phyloP scores from a whole-genome alignment of 371 early-diverging fungal genomes.

The Saksenaea oblongispora region DNA sequence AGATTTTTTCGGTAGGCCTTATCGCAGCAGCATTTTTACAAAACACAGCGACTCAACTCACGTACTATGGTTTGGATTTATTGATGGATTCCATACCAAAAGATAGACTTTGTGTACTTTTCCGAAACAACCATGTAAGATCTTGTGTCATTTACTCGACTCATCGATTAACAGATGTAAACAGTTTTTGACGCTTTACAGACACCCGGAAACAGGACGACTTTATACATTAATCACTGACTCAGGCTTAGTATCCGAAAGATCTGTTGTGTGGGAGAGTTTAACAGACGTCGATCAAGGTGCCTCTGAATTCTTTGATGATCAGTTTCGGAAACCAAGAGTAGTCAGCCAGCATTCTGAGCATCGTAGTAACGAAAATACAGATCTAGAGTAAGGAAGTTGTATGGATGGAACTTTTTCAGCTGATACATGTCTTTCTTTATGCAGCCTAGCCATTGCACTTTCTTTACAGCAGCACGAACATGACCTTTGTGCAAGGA shows the following conservation, averaged over 20 bases:
- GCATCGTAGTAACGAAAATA: not conserved
- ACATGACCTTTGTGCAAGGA: constrained; percentile 21
- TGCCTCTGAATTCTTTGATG: constrained; percentile 64
- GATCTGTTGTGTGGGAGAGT: constrained; percentile 77
- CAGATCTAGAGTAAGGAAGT: constrained; percentile 30
- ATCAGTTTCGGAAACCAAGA: constrained; percentile 50
- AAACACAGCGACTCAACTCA: constrained; percentile 81
- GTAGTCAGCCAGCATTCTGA: constrained; percentile 29
- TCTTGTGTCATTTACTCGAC: not conserved
- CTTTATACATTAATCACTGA: constrained; percentile 89
- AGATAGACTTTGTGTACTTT: constrained; percentile 72
- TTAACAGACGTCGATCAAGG: constrained; percentile 70
- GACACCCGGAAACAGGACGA: constrained; percentile 56
- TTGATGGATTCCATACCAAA: constrained; percentile 66
- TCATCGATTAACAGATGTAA: not conserved
- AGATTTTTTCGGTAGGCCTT: constrained; percentile 37
- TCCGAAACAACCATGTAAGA: constrained; percentile 90
- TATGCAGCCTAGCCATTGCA: constrained; percentile 58
- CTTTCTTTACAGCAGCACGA: constrained; percentile 62
- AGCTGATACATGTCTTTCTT: not conserved
- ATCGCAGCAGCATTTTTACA: constrained; percentile 69
- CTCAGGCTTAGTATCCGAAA: constrained; percentile 71
- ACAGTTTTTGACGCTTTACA: constrained; percentile 81
- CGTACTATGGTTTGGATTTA: constrained; percentile 72
- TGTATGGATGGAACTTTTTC: constrained; percentile 6